These are phyloP conservation scores for Stipa capillata DNA, from an alignment of 176 grass and related monocot genomes.

Conservation along the genomic window DNA sequence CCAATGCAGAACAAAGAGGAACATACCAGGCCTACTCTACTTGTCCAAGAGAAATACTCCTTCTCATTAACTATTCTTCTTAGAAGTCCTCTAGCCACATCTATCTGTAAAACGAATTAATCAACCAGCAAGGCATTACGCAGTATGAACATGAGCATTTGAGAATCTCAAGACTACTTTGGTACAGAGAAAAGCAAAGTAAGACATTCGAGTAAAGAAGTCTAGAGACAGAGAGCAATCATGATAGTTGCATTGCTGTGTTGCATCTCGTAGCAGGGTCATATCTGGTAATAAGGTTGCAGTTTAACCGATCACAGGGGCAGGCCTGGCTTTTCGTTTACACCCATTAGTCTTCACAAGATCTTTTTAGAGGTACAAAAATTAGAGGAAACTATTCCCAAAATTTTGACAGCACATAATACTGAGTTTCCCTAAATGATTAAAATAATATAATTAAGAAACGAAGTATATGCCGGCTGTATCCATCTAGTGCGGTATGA, in stretches of 20 bases:
- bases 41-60: constrained; percentile 80
- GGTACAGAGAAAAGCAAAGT: not conserved
- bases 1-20: not conserved
- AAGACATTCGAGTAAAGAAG: not conserved
- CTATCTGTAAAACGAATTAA: constrained; percentile 53
- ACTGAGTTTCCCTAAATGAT: not conserved
- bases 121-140: not conserved
- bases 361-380: not conserved
- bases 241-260: not conserved
- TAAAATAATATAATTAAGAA: constrained; percentile 3
- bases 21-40: constrained; percentile 87
- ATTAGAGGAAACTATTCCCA: not conserved
- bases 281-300: not conserved
- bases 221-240: not conserved
- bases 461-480: not conserved
- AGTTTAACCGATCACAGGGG: not conserved
- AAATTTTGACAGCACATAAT: not conserved
- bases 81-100: constrained; percentile 75
- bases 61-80: constrained; percentile 56
- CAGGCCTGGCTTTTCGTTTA: not conserved
- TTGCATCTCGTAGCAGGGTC: not conserved
- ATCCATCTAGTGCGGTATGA: not conserved
- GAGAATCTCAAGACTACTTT: constrained; percentile 11
- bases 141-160: not conserved
- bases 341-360: not conserved